These are phyloP conservation scores for Chlorella ohadii DNA, from an alignment of 139 green algal genomes.

Conservation along the genomic window DNA sequence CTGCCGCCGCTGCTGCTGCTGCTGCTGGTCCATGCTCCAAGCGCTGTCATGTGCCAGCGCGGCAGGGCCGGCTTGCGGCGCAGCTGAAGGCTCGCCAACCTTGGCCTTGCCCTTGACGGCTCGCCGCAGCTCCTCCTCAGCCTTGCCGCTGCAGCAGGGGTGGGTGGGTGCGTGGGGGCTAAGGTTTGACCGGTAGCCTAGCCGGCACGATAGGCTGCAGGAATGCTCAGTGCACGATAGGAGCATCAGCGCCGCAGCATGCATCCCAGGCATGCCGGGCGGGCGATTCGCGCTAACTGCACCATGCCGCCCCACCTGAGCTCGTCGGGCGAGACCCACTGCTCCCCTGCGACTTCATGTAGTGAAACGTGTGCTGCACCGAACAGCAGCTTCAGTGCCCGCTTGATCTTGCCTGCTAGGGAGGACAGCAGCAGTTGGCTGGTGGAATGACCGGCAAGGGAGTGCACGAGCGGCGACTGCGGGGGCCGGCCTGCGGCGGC, in stretches of 20 bases:
- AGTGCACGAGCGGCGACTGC: too few species aligned
- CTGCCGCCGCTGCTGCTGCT: neutral
- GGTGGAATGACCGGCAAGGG: neutral
- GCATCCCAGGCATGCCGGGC: too few species aligned
- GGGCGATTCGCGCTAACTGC: too few species aligned
- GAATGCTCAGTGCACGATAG: neutral
- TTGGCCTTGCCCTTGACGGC: slow-evolving; percentile 8
- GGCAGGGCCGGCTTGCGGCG: neutral
- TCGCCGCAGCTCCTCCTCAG: neutral
- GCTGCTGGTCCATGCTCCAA: neutral
- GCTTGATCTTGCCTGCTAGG: slow-evolving; percentile 8
- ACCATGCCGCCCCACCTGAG: neutral
- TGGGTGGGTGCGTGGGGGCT: neutral
- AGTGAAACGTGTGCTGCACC: neutral
- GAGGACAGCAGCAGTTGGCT: neutral
- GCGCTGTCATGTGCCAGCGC: too few species aligned
- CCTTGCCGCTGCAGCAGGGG: slow-evolving; percentile 1
- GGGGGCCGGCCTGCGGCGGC: neutral
- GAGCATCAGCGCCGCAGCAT: too few species aligned
- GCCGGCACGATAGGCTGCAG: too few species aligned
- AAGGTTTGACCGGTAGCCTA: neutral
- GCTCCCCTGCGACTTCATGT: neutral
- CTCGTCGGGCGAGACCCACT: neutral
- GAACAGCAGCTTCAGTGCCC: neutral
- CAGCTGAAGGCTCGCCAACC: neutral